phyloP scores from a whole-genome alignment of 2,329 filamentous ascomycete species.

The Microcera coccophila region DNA sequence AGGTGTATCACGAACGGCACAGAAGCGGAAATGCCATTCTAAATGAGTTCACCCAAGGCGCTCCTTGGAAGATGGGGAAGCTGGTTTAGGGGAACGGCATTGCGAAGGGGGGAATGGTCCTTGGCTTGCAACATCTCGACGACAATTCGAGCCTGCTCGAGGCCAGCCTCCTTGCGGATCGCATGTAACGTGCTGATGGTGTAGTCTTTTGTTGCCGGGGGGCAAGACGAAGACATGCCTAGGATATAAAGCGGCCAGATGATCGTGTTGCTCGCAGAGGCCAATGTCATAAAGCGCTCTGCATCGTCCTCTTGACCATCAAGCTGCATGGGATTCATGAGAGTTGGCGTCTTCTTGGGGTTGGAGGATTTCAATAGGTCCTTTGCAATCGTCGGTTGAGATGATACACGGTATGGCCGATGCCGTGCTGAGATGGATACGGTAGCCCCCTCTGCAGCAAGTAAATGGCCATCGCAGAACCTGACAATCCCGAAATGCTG shows the following conservation, averaged over 20 bases:
- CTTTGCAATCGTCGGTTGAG: slow-evolving; percentile 8
- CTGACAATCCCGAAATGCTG: slow-evolving; percentile 49
- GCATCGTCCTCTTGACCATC: slow-evolving; percentile 34
- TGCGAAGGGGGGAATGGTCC: slow-evolving; percentile 5
- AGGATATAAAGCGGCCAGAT: slow-evolving; percentile 50
- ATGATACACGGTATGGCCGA: slow-evolving; percentile 29
- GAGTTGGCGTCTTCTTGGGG: slow-evolving; percentile 26
- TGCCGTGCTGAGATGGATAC: slow-evolving; percentile 29
- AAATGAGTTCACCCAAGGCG: slow-evolving; percentile 27
- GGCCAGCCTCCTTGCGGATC: slow-evolving; percentile 43
- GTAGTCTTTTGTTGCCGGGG: slow-evolving; percentile 39
- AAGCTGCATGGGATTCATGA: slow-evolving; percentile 40
- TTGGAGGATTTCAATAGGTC: slow-evolving; percentile 17
- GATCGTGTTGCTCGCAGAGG: slow-evolving; percentile 45
- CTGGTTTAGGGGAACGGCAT: slow-evolving; percentile 10
- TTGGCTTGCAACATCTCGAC: slow-evolving; percentile 41
- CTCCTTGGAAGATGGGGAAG: slow-evolving; percentile 28
- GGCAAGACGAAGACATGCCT: slow-evolving; percentile 46
- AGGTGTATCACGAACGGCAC: too few relatives aligned
- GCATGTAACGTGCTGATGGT: slow-evolving; percentile 43
- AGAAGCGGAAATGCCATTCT: slow-evolving; percentile 2
- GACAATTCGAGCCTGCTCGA: slow-evolving; percentile 43
- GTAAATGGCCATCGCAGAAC: slow-evolving; percentile 33
- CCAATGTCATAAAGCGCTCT: slow-evolving; percentile 46
- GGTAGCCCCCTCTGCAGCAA: slow-evolving; percentile 12